phyloP scores from a whole-genome alignment of 805 yeast genomes.

The Cyberlindnera euphorbiiphila region DNA sequence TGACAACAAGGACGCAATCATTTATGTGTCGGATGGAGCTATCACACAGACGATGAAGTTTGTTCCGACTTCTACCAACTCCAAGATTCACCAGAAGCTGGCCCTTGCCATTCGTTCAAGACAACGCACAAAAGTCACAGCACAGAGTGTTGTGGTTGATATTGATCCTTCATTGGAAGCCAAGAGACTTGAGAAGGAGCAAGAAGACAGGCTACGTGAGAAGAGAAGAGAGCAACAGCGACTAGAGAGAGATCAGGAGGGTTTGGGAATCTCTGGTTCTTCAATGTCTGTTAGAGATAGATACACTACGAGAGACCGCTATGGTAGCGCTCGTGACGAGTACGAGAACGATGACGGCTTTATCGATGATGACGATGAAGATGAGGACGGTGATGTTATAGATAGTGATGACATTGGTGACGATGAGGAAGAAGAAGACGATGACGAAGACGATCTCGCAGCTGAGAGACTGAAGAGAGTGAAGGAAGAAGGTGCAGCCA shows the following conservation, averaged over 20 bases:
- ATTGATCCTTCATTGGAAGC: constrained; percentile 71
- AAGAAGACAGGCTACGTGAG: constrained; percentile 58
- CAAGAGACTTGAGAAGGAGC: constrained; percentile 62
- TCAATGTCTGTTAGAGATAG: constrained; percentile 29
- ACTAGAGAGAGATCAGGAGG: constrained; percentile 52
- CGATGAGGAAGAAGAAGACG: constrained; percentile 33
- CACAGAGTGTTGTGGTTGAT: constrained; percentile 37
- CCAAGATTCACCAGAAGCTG: constrained; percentile 75
- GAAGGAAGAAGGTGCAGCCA: constrained; percentile 47
- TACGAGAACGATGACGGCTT: constrained; percentile 34
- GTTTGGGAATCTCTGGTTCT: constrained; percentile 41
- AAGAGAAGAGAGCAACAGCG: constrained; percentile 59
- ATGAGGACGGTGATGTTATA: constrained; percentile 41
- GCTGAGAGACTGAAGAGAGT: constrained; percentile 28
- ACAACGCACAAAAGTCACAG: constrained; percentile 32
- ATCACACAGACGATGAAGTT: constrained; percentile 66
- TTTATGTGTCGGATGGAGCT: constrained; percentile 44
- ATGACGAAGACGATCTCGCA: constrained; percentile 48
- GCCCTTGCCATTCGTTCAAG: constrained; percentile 58
- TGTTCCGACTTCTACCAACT: constrained; percentile 86
- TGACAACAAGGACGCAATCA: constrained; percentile 4
- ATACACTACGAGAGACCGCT: constrained; percentile 22
- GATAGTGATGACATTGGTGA: constrained; percentile 32
- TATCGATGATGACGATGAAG: constrained; percentile 49
- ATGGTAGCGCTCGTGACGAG: constrained; percentile 32